Evolutionary conservation across 345 rosid species (phyloP).

Genomic region (Eucalyptus polybractea): DNA sequence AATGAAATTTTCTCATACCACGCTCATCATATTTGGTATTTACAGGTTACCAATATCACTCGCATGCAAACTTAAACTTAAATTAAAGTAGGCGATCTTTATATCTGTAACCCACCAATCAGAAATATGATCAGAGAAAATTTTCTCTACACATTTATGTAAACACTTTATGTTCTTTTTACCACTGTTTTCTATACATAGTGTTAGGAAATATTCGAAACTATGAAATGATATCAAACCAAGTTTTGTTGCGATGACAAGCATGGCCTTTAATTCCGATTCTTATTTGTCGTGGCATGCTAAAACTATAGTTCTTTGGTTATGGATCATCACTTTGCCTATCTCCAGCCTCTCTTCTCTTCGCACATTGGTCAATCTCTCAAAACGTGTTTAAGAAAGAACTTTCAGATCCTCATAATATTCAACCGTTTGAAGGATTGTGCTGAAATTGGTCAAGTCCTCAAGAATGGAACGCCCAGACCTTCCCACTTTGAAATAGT

Average conservation of each 20-base stretch:
- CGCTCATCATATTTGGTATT: background rate
- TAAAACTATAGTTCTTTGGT: background rate
- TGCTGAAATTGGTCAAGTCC: background rate
- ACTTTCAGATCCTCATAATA: background rate
- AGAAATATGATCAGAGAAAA: fast-evolving
- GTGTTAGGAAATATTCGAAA: background rate
- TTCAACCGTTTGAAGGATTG: background rate
- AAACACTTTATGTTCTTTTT: background rate
- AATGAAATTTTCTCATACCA: background rate
- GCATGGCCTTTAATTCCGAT: background rate
- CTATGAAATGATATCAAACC: background rate
- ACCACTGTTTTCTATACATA: background rate
- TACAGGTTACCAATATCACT: background rate
- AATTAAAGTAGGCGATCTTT: fast-evolving
- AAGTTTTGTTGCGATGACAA: background rate
- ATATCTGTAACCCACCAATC: background rate
- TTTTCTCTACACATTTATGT: background rate
- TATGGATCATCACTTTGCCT: background rate
- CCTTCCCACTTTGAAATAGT: background rate
- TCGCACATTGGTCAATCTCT: background rate
- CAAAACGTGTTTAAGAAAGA: background rate
- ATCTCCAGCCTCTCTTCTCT: background rate
- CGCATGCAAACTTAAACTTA: background rate
- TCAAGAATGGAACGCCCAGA: background rate
- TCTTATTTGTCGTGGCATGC: background rate